phyloP scores from a whole-genome alignment of 1,284 basidiomycete species.

The Malassezia psittaci region DNA sequence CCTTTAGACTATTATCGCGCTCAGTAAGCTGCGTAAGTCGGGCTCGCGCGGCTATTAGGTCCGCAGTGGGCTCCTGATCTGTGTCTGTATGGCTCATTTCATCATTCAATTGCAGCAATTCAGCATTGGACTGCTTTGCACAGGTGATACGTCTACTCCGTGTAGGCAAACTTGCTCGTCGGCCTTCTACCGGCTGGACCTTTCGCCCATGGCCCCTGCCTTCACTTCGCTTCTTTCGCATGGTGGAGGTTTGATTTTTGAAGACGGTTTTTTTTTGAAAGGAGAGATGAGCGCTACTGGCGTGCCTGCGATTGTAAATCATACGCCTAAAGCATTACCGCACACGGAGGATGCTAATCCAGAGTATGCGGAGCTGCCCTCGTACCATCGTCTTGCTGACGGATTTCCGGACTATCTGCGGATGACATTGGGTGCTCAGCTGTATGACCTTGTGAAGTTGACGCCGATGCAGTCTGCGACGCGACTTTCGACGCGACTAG shows the following conservation, averaged over 20 bases:
- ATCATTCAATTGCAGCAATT: slow-evolving; percentile 11
- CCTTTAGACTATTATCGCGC: slow-evolving; percentile 45
- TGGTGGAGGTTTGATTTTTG: background rate
- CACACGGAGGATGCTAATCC: background rate
- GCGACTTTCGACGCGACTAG: slow-evolving; percentile 74
- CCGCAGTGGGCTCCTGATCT: background rate
- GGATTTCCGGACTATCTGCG: slow-evolving; percentile 83
- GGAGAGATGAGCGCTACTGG: too few species aligned
- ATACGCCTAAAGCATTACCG: background rate
- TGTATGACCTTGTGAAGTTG: slow-evolving; percentile 84
- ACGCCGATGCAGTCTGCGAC: slow-evolving; percentile 79
- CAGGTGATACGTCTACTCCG: slow-evolving; percentile 11
- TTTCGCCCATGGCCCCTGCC: background rate
- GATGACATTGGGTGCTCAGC: slow-evolving; percentile 82
- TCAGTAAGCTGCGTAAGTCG: slow-evolving; percentile 9
- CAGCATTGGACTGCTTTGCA: slow-evolving; percentile 12
- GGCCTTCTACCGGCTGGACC: background rate
- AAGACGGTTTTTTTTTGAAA: too few species aligned
- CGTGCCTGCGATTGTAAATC: background rate
- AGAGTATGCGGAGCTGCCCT: slow-evolving; percentile 59
- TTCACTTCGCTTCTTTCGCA: background rate
- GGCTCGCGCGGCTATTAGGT: slow-evolving; percentile 1
- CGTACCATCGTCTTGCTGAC: slow-evolving; percentile 59
- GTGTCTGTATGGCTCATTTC: background rate
- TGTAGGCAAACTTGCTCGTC: background rate